A percentile compares a stretch with the other conserved stretches of the same genome.
These are phyloP conservation scores for Lodderomyces orthopsilosis DNA, from an alignment of 1,139 yeast genomes.

Conservation along the genomic window DNA sequence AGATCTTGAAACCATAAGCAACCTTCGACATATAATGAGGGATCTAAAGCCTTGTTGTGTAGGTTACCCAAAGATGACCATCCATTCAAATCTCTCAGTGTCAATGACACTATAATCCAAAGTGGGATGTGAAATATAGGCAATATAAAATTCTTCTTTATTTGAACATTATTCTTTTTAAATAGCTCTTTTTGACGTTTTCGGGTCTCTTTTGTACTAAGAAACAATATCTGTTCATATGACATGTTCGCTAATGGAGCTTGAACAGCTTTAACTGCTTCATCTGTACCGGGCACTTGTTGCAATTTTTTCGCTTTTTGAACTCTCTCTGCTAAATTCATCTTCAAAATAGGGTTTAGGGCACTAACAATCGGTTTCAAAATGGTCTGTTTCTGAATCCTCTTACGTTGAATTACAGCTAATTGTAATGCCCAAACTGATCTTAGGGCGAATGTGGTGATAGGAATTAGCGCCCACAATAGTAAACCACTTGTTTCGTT, in stretches of 20 bases:
- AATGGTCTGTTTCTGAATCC: slow-evolving; percentile 68
- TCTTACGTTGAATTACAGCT: slow-evolving; percentile 65
- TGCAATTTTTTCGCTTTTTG: slow-evolving; percentile 30
- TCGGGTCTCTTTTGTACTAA: slow-evolving; percentile 75
- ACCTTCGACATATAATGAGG: slow-evolving; percentile 53
- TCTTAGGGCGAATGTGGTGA: slow-evolving; percentile 65
- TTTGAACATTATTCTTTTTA: slow-evolving; percentile 62
- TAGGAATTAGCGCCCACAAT: slow-evolving; percentile 82
- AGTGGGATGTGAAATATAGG: slow-evolving; percentile 85
- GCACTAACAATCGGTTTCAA: slow-evolving; percentile 70
- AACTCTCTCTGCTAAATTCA: slow-evolving; percentile 64
- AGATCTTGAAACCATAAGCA: slow-evolving; percentile 60
- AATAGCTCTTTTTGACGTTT: slow-evolving; percentile 70
- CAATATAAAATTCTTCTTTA: slow-evolving; percentile 72
- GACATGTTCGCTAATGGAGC: slow-evolving; percentile 45
- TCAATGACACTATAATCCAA: slow-evolving; percentile 79
- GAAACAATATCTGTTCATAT: slow-evolving; percentile 71
- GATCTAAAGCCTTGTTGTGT: slow-evolving; percentile 52
- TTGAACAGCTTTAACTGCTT: slow-evolving; percentile 7
- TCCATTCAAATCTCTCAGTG: slow-evolving; percentile 74
- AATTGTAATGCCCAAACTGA: slow-evolving; percentile 71
- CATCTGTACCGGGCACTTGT: not conserved
- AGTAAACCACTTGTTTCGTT: slow-evolving; percentile 64
- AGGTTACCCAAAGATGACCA: slow-evolving; percentile 56
- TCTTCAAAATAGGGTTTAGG: slow-evolving; percentile 69